A percentile compares a stretch with the other conserved stretches of the same genome.
phyloP scores from a whole-genome alignment of 768 basidiomycete species.

The Leccinum boreale region DNA sequence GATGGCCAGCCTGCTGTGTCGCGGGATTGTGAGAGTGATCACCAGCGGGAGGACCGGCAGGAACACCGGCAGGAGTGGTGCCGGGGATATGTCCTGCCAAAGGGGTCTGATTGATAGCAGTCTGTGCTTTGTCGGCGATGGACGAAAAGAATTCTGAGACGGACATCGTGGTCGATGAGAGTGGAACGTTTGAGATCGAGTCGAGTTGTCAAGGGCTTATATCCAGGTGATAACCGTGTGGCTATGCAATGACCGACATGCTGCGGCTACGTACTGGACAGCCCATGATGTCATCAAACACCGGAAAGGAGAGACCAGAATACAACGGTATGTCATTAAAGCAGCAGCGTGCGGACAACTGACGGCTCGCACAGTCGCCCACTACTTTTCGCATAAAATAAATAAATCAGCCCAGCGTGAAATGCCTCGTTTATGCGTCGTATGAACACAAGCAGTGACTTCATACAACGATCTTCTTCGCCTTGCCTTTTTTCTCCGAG shows the following conservation, averaged over 20 bases:
- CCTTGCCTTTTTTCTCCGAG: conserved; percentile 90
- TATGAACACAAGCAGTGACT: conserved; percentile 13
- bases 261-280: background rate
- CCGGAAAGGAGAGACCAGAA: conserved; percentile 4
- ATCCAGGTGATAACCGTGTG: conserved; percentile 9
- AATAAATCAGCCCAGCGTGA: conserved; percentile 30
- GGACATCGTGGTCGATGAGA: conserved; percentile 40
- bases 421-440: conserved; percentile 14
- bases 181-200: background rate
- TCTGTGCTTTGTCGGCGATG: conserved; percentile 76
- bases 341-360: conserved; percentile 19
- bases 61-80: conserved; percentile 33
- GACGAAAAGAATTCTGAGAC: conserved; percentile 61
- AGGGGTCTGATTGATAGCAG: conserved; percentile 59
- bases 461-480: conserved; percentile 76
- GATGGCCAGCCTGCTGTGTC: conserved; percentile 40
- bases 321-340: conserved; percentile 25
- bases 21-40: conserved; percentile 41
- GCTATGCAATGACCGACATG: conserved; percentile 16
- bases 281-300: background rate
- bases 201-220: conserved; percentile 22
- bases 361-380: conserved; percentile 18
- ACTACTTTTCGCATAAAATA: conserved; percentile 26
- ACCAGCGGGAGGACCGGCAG: conserved; percentile 30
- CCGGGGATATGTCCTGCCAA: conserved; percentile 56